Conservation (phyloP, 2,329 filamentous ascomycete genomes). For the Trichophyton benhamiae region DNA sequence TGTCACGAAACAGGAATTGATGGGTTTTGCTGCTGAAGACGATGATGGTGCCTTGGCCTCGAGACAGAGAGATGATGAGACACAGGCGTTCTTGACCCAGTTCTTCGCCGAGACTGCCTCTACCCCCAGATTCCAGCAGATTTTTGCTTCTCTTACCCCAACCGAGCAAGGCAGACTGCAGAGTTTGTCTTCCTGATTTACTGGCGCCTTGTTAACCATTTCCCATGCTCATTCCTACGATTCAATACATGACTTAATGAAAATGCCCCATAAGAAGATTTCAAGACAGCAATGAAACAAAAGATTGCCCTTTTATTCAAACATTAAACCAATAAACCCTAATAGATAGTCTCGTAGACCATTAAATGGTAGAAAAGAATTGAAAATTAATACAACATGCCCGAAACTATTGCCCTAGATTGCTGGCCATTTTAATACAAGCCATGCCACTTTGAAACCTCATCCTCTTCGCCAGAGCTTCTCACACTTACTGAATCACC, state of each 20-base stretch:
- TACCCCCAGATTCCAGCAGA: conserved; percentile 43
- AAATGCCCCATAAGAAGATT: background rate
- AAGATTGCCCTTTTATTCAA: background rate
- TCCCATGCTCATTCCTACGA: background rate
- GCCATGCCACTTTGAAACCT: background rate
- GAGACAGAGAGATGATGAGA: conserved; percentile 76
- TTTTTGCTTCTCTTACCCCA: conserved; percentile 43
- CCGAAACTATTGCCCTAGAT: too few species aligned
- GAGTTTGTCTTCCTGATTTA: conserved; percentile 10
- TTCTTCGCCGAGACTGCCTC: conserved; percentile 56
- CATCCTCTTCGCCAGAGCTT: background rate
- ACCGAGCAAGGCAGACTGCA: conserved; percentile 37
- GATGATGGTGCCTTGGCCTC: conserved; percentile 37
- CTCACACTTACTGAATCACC: background rate
- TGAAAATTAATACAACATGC: too few species aligned
- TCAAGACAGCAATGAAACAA: background rate
- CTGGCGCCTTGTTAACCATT: background rate
- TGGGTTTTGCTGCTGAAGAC: conserved; percentile 56
- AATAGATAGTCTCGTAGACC: background rate
- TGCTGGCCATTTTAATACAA: background rate
- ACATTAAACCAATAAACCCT: background rate
- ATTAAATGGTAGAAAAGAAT: background rate
- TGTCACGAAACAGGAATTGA: conserved; percentile 60
- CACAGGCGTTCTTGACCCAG: conserved; percentile 66
- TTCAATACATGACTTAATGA: background rate